Evolutionary conservation across 306 rosid genomes (phyloP), one percentile per base, ranked within the genome.

Genomic region (Trichosanthes truncata): DNA sequence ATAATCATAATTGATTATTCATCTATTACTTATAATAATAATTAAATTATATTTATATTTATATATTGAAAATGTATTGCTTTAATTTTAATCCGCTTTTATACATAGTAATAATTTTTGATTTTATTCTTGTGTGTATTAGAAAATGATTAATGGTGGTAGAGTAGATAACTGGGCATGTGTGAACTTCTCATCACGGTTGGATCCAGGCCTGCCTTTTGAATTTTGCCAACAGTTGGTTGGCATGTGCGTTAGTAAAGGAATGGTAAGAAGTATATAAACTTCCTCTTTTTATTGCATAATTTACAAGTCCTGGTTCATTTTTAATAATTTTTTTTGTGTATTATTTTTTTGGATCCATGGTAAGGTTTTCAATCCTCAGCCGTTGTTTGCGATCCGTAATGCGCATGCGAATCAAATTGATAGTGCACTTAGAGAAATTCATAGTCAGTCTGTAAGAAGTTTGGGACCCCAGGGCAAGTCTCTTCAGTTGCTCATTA

Each of bases 71-170:
- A 14, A 0, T 3, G 3, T 18, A 48, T 13, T 48, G 53, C 18
- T 48, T 14, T 48, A 48, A 48, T 48, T 0, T 48, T 48, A 48
- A 18, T 48, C 13, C 12, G 20, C 18, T 48, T 61, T 11, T 25
- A 60, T 25, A 60, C 66, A 60, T 26, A 7, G 3, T 60, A 26
- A 9, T 59, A 59, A 14, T 56, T 1, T 38, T 66, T 18, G 9
- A 68, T 11, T n/a, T 41, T 12, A 14, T 15, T 29, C 60, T 25
- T 74, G 61, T 72, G 78, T 74, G 4, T 23, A 40, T 26, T 49
- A 94, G 98, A 94, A 84, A 94, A 82, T 92, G 97, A 25, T 86
- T 25, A 75, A 84, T 21, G 98, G 92, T 14, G 98, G 95, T 0
- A 74, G 4, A 0, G 83, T 94, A 3, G 86, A 76, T 0, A 36